Base-by-base conservation (phyloP, 2,329 filamentous ascomycete genomes). In the Fusarium citri region DNA sequence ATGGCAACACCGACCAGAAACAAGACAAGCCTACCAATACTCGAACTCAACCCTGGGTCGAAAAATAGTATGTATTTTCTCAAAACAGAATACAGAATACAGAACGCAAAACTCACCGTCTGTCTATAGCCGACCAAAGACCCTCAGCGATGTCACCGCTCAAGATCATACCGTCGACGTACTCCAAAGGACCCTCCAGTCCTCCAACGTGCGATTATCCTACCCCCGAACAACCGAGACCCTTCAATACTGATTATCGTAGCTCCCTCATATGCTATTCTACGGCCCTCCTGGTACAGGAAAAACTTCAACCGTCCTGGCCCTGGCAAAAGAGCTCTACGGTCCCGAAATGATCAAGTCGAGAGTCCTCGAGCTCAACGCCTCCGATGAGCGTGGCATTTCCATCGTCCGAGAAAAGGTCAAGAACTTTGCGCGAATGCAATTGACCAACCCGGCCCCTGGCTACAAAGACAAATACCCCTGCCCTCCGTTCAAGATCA, bases 401-500 rank as follows among this genome's bases (percentile, higher is more conserved):
- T 92, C 89, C 65, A 98, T 99, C 70, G 95, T 99, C 40, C 92
- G 96, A 55, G 94, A 98, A 77, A 98, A 98, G 81, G 94, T 99
- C 79, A 99, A 99, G 81, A 92, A 97, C 80, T 99, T 99, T 80
- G 97, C 97, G 23, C 90, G 95, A 65, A 95, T 97, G 86, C 95
- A 98, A 80, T 88, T 98, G 67, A 94, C 92, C 30, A 94, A 97
- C 71, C 90, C 93, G 4, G 90, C 93, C 1, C 81, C 90, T 67
- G 83, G 90, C 74, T 88, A 92, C 83, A 84, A 89, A 81, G 81
- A 85, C 64, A 82, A 91, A 77, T 98, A 97, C 76, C 94, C 96
- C 1, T 98, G 95, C 78, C 96, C 96, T 23, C 96, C 96, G 1
- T 99, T 98, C 85, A 99, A 99, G 84, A 97, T 99, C 78, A 95